Base-by-base conservation (phyloP, 2,329 filamentous ascomycete species). In the Lithohypha guttulata region DNA sequence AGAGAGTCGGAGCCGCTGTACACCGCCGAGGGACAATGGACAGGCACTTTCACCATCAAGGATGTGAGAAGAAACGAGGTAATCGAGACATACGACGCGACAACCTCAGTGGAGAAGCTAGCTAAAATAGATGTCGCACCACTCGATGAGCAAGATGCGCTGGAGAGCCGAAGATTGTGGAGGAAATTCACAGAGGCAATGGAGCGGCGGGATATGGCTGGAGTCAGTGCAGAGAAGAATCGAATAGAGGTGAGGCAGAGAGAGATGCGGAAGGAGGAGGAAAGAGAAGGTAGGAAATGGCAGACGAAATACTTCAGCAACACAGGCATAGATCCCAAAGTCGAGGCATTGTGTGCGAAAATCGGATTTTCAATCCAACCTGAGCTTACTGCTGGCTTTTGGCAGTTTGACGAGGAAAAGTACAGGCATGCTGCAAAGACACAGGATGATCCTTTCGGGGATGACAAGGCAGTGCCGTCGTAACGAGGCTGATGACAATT, bases 201-300 rank as follows among this genome's bases (percentile, higher is more conserved):
- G 53, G 70, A 75, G 42, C 76, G 73, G 49, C 83, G 84, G 42
- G 84, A 95, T 58, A 83, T 95, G 73, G 83, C 93, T 50, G 65
- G 73, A 4, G 84, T 85, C 1, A 76, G 77, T 2, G 56, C 63
- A 8, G 84, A 93, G 59, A 96, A 96, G 69, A 74, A 74, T 42
- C 84, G 85, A 61, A 94, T 96, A 47, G 91, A 96, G 61, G 84
- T 85, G 51, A 77, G 79, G 26, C 89, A 96, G 68, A 77, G 86
- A 6, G 84, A 73, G 59, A 69, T 77, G 63, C 77, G 87, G 48
- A 74, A 75, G 57, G 69, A 77, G 55, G 87, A 95, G 60, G 77
- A 76, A 53, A 70, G 73, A n/a, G 81, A 86, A 51, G 78, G 78
- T 13, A 71, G 73, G 32, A 69, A 74, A 26, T 98, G 91, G 91